Conservation (phyloP, 2,329 filamentous ascomycete genomes). For the Pyrenochaeta sp. region DNA sequence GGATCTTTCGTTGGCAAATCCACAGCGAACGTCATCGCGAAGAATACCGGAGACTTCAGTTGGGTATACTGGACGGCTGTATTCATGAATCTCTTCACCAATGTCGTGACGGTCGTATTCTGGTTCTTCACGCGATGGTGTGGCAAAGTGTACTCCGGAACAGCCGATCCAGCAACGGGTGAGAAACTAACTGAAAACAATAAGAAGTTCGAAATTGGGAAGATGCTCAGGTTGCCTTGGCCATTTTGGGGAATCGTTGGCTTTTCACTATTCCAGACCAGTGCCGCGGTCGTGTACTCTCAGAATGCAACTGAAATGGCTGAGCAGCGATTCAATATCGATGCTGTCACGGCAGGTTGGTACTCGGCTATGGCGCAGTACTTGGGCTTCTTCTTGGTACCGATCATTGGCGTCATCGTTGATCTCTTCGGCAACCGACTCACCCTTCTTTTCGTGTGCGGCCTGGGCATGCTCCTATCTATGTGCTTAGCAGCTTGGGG, state of each 20-base stretch:
- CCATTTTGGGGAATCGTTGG: constrained; percentile 64
- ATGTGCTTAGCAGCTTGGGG: constrained; percentile 66
- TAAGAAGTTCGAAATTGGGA: constrained; percentile 64
- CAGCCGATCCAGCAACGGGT: constrained; percentile 64
- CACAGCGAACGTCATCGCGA: constrained; percentile 67
- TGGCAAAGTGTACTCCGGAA: constrained; percentile 57
- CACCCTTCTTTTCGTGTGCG: constrained; percentile 56
- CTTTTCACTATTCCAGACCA: constrained; percentile 68
- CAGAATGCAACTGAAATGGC: constrained; percentile 69
- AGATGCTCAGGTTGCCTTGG: constrained; percentile 67
- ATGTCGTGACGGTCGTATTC: constrained; percentile 62
- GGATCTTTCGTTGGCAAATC: constrained; percentile 68
- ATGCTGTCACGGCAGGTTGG: constrained; percentile 66
- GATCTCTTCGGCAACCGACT: constrained; percentile 65
- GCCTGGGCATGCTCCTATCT: constrained; percentile 60
- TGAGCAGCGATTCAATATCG: constrained; percentile 66
- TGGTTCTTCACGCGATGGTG: constrained; percentile 65
- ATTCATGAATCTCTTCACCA: constrained; percentile 71
- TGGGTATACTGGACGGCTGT: constrained; percentile 71
- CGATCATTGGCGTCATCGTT: constrained; percentile 64
- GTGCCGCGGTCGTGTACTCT: constrained; percentile 62
- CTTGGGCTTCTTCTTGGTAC: constrained; percentile 65
- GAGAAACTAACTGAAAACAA: constrained; percentile 68
- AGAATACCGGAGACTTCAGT: constrained; percentile 66
- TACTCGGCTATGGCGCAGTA: constrained; percentile 67